These are phyloP conservation scores for Zalerion maritima DNA, from an alignment of 495 filamentous ascomycete species.

Conservation along the genomic window DNA sequence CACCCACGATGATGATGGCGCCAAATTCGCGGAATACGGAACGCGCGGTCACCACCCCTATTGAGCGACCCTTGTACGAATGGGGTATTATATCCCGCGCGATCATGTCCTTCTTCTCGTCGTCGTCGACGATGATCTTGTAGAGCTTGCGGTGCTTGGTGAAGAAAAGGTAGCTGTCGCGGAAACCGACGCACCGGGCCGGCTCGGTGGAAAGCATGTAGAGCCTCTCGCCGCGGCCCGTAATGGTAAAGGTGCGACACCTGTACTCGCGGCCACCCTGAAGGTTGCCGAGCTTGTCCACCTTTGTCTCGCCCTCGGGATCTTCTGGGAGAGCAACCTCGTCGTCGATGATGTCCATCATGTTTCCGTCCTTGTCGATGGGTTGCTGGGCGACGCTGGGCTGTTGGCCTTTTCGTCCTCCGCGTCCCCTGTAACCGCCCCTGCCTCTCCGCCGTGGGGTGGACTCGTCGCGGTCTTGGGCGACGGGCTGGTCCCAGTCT, in stretches of 20 bases:
- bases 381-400: constrained; percentile 54
- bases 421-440: constrained; percentile 49
- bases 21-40: constrained; percentile 97
- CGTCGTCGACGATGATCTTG: constrained; percentile 90
- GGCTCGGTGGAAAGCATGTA: constrained; percentile 99
- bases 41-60: constrained; percentile 90
- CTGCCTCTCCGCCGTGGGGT: constrained; percentile 52
- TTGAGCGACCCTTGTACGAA: constrained; percentile 94
- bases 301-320: constrained; percentile 78
- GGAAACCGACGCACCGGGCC: constrained; percentile 88
- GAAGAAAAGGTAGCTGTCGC: constrained; percentile 97
- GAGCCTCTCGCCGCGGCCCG: constrained; percentile 64
- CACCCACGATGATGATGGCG: constrained; percentile 82
- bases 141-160: constrained; percentile 87
- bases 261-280: constrained; percentile 77
- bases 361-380: constrained; percentile 88
- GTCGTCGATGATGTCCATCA: constrained; percentile 80
- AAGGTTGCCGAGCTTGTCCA: constrained; percentile 73
- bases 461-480: constrained; percentile 38
- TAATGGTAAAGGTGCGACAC: constrained; percentile 82
- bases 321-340: constrained; percentile 83
- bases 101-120: constrained; percentile 86
- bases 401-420: constrained; percentile 62
- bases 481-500: constrained; percentile 53
- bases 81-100: constrained; percentile 88